These are phyloP conservation scores for Solanum aculeatissimum DNA, from an alignment of 305 asterid genomes.

Conservation along the genomic window DNA sequence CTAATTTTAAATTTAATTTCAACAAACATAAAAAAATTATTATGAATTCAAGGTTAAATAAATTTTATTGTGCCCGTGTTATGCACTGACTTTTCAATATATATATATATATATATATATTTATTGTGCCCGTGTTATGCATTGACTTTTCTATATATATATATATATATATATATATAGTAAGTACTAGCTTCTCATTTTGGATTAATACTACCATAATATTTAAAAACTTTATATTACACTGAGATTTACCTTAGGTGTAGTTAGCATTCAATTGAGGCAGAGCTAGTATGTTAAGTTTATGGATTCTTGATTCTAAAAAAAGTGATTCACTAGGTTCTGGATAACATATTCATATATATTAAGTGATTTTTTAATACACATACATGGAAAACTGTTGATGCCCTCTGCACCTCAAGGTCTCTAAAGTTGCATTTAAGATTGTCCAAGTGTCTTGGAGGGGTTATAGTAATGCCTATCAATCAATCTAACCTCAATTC, in stretches of 20 bases:
- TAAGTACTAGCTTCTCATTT: not conserved
- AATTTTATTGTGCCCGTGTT: too few relatives aligned
- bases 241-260: not conserved
- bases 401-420: not conserved
- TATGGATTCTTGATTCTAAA: not conserved
- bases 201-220: not conserved
- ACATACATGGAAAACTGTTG: not conserved
- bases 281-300: not conserved
- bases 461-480: not conserved
- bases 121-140: too few relatives aligned
- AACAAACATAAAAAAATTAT: too few relatives aligned
- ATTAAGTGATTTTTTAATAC: not conserved
- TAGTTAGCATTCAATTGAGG: not conserved
- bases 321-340: not conserved
- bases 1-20: too few relatives aligned
- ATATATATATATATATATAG: too few relatives aligned
- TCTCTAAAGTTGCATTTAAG: not conserved
- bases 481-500: not conserved
- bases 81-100: too few relatives aligned
- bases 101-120: too few relatives aligned
- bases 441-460: not conserved
- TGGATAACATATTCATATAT: not conserved
- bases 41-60: too few relatives aligned
- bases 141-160: too few relatives aligned
- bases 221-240: not conserved